Conservation (phyloP, 192 early-diverging fungal genomes). For the Funneliformis mosseae region DNA sequence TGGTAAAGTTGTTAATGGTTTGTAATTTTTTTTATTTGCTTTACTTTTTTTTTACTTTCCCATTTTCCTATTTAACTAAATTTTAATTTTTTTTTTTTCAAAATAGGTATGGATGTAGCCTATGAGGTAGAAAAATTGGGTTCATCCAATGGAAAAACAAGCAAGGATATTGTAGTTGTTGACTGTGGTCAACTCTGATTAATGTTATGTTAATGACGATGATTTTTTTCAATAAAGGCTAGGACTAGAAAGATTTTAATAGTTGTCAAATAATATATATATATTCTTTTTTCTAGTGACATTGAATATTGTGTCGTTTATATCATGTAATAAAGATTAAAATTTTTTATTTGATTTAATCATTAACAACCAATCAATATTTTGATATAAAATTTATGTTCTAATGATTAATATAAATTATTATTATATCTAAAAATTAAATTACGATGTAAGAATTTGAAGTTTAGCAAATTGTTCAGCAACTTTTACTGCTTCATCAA, state of each 20-base stretch:
- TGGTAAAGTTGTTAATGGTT: conserved; percentile 67
- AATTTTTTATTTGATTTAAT: too few relatives aligned
- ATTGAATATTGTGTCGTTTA: too few relatives aligned
- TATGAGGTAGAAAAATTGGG: conserved; percentile 2
- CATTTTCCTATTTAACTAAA: background rate
- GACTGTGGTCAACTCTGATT: background rate
- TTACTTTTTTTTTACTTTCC: background rate
- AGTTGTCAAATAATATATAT: too few relatives aligned
- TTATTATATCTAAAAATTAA: too few relatives aligned
- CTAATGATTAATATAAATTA: too few relatives aligned
- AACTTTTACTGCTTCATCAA: conserved; percentile 74
- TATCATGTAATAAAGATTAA: too few relatives aligned
- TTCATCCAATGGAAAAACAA: background rate
- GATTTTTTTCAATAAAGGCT: too few relatives aligned
- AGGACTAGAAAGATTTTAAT: too few relatives aligned
- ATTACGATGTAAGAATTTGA: conserved; percentile 43
- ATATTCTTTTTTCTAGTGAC: too few relatives aligned
- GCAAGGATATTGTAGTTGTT: background rate
- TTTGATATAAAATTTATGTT: too few relatives aligned
- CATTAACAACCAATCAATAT: too few relatives aligned
- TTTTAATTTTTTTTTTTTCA: background rate
- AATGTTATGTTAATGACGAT: too few relatives aligned
- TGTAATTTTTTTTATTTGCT: background rate
- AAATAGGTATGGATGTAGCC: conserved; percentile 9
- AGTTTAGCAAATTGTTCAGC: conserved; percentile 77